A percentile compares a stretch with the other conserved stretches of the same genome.
Evolutionary conservation across 768 basidiomycete genomes (phyloP).

Genomic region (Mycena albidolilacea): DNA sequence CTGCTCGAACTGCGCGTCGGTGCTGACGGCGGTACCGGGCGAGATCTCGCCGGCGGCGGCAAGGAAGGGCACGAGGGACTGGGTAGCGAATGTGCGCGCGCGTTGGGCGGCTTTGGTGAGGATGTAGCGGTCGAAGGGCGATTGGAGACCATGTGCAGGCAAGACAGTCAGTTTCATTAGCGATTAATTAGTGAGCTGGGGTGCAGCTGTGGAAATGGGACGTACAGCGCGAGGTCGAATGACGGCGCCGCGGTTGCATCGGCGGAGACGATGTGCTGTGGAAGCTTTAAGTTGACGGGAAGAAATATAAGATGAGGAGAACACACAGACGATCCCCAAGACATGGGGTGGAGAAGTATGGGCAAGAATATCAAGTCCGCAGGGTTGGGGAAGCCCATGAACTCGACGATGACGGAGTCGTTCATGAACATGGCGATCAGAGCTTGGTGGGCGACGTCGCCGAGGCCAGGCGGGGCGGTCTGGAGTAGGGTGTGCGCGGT

Average conservation of each 20-base stretch:
- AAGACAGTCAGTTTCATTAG: too few species aligned
- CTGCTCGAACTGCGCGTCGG: background rate
- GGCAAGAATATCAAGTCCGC: conserved; percentile 10
- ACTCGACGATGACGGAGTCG: background rate
- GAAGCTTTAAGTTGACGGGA: background rate
- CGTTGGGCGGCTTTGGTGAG: background rate
- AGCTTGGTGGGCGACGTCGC: background rate
- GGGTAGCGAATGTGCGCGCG: background rate
- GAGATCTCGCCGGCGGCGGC: background rate
- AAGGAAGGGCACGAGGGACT: background rate
- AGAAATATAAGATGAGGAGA: background rate
- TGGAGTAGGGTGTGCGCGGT: background rate
- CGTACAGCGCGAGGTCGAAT: conserved; percentile 16
- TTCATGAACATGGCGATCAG: background rate
- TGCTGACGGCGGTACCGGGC: background rate
- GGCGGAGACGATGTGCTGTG: conserved; percentile 17
- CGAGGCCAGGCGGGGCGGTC: background rate
- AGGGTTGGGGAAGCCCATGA: conserved; percentile 19
- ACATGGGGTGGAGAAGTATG: conserved; percentile 5
- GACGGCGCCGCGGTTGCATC: background rate
- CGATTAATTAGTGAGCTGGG: background rate
- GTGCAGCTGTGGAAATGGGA: background rate
- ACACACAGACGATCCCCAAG: conserved; percentile 15
- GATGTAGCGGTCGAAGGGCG: background rate
- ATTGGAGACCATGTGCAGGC: background rate